Evolutionary conservation across 2,329 filamentous ascomycete species (phyloP), one percentile per base, ranked within the genome.

Genomic region (Aspergillus sp.): DNA sequence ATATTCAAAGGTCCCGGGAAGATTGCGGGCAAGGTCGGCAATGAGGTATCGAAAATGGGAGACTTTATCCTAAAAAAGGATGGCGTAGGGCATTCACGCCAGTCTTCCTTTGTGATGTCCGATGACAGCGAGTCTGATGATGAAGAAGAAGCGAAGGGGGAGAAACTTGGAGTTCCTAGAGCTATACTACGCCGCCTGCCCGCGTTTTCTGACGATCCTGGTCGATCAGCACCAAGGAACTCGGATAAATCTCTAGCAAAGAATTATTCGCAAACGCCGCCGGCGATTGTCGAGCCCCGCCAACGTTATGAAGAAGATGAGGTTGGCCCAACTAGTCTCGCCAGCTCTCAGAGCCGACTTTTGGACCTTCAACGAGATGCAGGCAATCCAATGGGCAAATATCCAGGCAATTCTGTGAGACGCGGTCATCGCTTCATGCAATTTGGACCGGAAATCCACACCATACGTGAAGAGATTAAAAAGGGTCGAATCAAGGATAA

Each of bases 1-100:
- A 87, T 96, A 48, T 89, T 96, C 75, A 93, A 91, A 75, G 88
- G 87, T 0, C 67, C 68, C 3, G 84, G 86, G 50, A 82, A 89
- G 55, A 86, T 93, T 61, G 89, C 91, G 60, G 89, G 85, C 30
- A 82, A 91, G 30, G 83, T 96, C 3, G 82, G 84, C n/a, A 81
- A 80, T 60, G 86, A 88, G 65, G 81, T 87, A 7, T 82, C 83
- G 0, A 84, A 83, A 65, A 80, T 88, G 34, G 83, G 84, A 15
- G 84, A 86, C 50, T 78, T 83, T 44, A 82, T 88, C 20, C 79
- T 86, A 72, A 83, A 81, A 63, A 84, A 82, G 65, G 86, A 88
- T 33, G 68, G 73, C 20, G 72, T 68, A 33, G 71, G 75, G 12
- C 75, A 77, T 62, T 77, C 75, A 56, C 71, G 70, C 44, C 72